Percentiles rank a stretch among this genome's conserved stretches.
These are phyloP conservation scores for Mortierella sp. DNA, from an alignment of 371 early-diverging fungal species.

Conservation along the genomic window DNA sequence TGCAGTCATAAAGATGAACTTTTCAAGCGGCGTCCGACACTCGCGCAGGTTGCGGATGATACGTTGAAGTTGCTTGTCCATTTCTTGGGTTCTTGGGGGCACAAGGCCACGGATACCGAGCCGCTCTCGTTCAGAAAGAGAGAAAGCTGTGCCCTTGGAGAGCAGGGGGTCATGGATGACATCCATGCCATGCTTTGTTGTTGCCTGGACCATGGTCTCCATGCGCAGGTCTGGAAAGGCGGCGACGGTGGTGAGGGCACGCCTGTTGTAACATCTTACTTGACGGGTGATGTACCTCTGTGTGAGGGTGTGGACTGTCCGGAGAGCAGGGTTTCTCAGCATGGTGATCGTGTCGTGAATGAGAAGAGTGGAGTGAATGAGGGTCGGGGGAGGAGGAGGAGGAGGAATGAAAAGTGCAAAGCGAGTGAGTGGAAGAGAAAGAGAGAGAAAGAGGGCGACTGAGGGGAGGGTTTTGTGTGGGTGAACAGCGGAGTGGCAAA, in stretches of 20 bases:
- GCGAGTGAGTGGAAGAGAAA: background rate
- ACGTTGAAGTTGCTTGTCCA: slow-evolving; percentile 71
- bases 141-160: slow-evolving; percentile 74
- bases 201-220: slow-evolving; percentile 68
- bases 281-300: slow-evolving; percentile 31
- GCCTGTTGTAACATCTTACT: slow-evolving; percentile 43
- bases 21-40: slow-evolving; percentile 66
- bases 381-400: background rate
- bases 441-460: background rate
- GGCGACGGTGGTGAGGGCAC: slow-evolving; percentile 50
- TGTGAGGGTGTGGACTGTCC: slow-evolving; percentile 41
- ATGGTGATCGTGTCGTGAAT: slow-evolving; percentile 12
- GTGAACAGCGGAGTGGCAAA: too few relatives aligned
- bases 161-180: slow-evolving; percentile 69
- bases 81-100: slow-evolving; percentile 72
- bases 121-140: slow-evolving; percentile 70
- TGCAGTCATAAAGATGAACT: slow-evolving; percentile 63
- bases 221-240: slow-evolving; percentile 62
- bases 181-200: slow-evolving; percentile 66
- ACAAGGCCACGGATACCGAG: slow-evolving; percentile 75
- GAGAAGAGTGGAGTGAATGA: slow-evolving; percentile 11
- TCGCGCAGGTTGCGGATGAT: slow-evolving; percentile 70
- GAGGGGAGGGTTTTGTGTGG: background rate
- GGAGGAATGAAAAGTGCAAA: background rate
- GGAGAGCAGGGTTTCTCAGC: slow-evolving; percentile 48